Evolutionary conservation across 352 stramenopile species (phyloP).

Genomic region (Nothophytophthora sp.): DNA sequence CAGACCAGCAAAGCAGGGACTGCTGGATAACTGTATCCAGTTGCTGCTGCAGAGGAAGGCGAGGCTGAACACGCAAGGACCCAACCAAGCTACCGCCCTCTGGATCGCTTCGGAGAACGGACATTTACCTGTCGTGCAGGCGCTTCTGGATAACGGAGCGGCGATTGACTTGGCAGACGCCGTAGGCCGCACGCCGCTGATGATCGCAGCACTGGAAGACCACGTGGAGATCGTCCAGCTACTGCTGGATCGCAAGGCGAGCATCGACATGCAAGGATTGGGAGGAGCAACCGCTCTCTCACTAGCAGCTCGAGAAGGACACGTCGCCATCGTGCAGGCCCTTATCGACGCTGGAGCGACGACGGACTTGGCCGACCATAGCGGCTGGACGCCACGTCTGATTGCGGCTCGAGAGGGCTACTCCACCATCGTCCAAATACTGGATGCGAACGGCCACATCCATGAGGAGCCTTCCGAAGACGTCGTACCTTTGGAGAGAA

Average conservation of each 20-base stretch:
- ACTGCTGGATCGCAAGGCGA: constrained; percentile 6
- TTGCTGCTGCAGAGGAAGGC: too few relatives aligned
- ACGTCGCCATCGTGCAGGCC: constrained; percentile 4
- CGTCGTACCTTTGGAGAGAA: too few relatives aligned
- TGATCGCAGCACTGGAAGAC: constrained; percentile 15
- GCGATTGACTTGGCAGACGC: constrained; percentile 6
- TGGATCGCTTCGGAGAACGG: constrained; percentile 7
- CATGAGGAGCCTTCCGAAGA: too few relatives aligned
- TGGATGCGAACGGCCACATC: too few relatives aligned
- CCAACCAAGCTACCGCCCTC: constrained; percentile 13
- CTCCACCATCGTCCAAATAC: too few relatives aligned
- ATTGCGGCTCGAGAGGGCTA: too few relatives aligned
- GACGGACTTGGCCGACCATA: constrained; percentile 15
- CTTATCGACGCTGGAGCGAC: constrained; percentile 11
- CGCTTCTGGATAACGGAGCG: constrained; percentile 16
- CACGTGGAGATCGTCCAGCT: constrained; percentile 17
- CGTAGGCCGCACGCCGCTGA: constrained; percentile 15
- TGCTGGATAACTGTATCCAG: too few relatives aligned
- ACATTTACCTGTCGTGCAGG: constrained; percentile 6
- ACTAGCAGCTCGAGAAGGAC: constrained; percentile 15
- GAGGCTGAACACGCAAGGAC: too few relatives aligned
- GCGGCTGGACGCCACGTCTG: too few relatives aligned
- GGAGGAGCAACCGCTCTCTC: constrained; percentile 14
- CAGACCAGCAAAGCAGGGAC: too few relatives aligned
- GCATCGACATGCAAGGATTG: constrained; percentile 7